Conservation (phyloP, 768 basidiomycete species). For the Boletus fagicola region DNA sequence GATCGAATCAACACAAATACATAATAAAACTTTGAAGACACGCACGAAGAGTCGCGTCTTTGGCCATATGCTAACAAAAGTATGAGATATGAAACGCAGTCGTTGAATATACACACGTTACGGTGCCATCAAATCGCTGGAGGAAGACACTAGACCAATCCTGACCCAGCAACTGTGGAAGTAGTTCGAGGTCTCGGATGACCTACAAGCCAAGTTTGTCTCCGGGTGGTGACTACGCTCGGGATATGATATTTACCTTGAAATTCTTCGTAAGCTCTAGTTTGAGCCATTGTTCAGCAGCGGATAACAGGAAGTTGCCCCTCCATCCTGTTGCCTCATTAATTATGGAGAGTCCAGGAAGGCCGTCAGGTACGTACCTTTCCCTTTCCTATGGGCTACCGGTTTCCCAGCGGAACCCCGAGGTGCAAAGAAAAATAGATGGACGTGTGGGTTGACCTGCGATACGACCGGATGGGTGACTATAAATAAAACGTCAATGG, state of each 20-base stretch:
- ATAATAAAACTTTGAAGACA: constrained; percentile 4
- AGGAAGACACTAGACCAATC: constrained; percentile 98
- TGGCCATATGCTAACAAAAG: constrained; percentile 69
- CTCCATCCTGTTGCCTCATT: constrained; percentile 68
- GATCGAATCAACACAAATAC: not conserved
- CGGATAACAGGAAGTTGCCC: constrained; percentile 90
- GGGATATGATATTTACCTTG: constrained; percentile 46
- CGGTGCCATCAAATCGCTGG: constrained; percentile 86
- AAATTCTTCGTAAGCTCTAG: constrained; percentile 96
- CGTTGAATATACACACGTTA: constrained; percentile 59
- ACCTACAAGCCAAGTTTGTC: constrained; percentile 41
- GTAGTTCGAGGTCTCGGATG: constrained; percentile 92
- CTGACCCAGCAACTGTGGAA: constrained; percentile 89
- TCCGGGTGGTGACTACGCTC: not conserved
- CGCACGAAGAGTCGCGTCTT: constrained; percentile 72
- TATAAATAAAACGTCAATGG: constrained; percentile 25
- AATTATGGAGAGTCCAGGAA: not conserved
- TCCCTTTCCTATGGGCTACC: constrained; percentile 90
- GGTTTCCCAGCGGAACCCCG: constrained; percentile 88
- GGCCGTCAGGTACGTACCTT: constrained; percentile 46
- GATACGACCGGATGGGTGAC: constrained; percentile 93
- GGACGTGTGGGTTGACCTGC: constrained; percentile 90
- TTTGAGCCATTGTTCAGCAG: constrained; percentile 93
- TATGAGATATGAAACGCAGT: constrained; percentile 24
- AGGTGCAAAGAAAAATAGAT: constrained; percentile 93